Evolutionary conservation across 202 grass and related monocot genomes (phyloP), one percentile per base, ranked within the genome.

Genomic region (Sporobolus alterniflorus): DNA sequence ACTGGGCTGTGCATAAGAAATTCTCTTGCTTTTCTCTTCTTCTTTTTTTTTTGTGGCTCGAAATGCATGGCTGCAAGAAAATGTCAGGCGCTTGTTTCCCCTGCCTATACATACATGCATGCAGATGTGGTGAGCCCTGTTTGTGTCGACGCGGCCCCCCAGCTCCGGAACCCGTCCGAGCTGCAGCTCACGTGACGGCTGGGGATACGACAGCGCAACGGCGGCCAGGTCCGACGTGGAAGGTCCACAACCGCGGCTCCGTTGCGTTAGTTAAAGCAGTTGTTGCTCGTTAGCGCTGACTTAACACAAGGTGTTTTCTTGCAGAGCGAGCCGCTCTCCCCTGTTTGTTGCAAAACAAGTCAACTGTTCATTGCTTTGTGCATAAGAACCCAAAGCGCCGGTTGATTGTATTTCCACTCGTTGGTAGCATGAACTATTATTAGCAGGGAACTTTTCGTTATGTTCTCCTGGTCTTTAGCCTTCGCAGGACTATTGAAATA

Each of bases 181-280:
- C 76, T 86, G 84, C 69, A 16, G 78, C 66, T 47, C 51, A 3
- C 76, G 60, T 28, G 60, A 49, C 24, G 39, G 69, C 84, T 20
- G 61, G 76, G 47, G 74, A 18, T 18, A 64, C 47, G 75, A 85
- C 66, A 9, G 34, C 20, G 24, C 66, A 44, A 13, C 22, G 9
- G 75, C 29, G 76, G 29, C 56, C 25, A 6, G 21, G 39, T 77
- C 82, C 18, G 73, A 84, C 82, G 72, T 84, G 82, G 24, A 46
- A 32, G 57, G 48, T 69, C 49, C 42, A 11, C 16, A 15, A 1
- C 54, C 7, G 24, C 25, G 36, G 54, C 65, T 11, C 55, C 67
- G 33, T 17, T 32, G n/a, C 24, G 69, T 83, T 64, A 64, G 75
- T 78, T 85, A 71, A 71, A 71, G 66, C 22, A 34, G 17, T 70